Conservation (phyloP, 768 basidiomycete species). For the Lactifluus volemus region DNA sequence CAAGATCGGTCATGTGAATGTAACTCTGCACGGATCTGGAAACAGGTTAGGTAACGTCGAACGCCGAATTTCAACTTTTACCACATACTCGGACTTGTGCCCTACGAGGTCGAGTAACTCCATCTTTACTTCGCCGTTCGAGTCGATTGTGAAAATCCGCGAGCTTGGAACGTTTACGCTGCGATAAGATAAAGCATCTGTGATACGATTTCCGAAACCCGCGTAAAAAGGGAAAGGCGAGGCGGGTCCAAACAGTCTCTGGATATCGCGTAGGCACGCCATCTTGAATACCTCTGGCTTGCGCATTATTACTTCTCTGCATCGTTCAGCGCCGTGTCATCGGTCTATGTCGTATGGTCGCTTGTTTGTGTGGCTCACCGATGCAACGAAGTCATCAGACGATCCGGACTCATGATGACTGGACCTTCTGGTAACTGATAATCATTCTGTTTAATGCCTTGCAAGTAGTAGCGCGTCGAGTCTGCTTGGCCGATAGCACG, state of each 20-base stretch:
- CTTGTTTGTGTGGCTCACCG: constrained; percentile 44
- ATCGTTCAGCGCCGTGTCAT: neutral
- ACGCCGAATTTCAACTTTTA: neutral
- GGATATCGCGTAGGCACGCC: constrained; percentile 95
- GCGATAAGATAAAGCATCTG: constrained; percentile 95
- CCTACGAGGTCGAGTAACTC: constrained; percentile 94
- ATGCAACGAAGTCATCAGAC: constrained; percentile 89
- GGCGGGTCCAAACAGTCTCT: constrained; percentile 73
- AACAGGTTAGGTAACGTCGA: neutral
- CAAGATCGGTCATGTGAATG: constrained; percentile 98
- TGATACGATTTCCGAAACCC: constrained; percentile 97
- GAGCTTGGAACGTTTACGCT: constrained; percentile 92
- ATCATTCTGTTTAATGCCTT: constrained; percentile 90
- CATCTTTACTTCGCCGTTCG: constrained; percentile 91
- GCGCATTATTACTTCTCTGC: constrained; percentile 94
- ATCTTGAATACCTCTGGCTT: constrained; percentile 99
- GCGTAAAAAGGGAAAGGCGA: constrained; percentile 82
- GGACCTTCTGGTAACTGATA: constrained; percentile 97
- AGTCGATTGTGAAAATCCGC: constrained; percentile 95
- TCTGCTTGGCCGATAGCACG: constrained; percentile 98
- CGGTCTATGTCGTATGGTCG: neutral
- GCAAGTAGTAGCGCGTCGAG: constrained; percentile 89
- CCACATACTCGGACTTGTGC: constrained; percentile 85
- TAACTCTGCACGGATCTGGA: constrained; percentile 44
- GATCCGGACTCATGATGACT: constrained; percentile 97